Evolutionary conservation across 106 monocot genomes (phyloP), one percentile per base, ranked within the genome.

Genomic region (Apostasia ramifera): DNA sequence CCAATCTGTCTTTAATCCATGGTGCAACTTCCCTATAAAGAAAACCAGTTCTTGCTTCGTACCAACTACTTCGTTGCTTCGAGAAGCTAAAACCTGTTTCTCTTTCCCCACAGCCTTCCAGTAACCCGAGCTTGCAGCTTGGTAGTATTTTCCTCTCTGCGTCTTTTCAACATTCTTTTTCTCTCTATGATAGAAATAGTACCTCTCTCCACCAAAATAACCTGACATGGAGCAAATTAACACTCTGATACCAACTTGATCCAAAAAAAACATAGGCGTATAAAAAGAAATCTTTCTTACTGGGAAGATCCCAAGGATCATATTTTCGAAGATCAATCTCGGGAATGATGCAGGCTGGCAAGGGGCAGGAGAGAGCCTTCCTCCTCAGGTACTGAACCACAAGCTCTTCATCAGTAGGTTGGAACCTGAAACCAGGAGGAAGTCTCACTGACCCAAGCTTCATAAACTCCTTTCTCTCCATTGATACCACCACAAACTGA

Each of bases 391-490:
- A 76, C 43, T 76, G 76, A 39, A 76, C 67, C 7, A 76, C 76
- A 11, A 76, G 76, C 76, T 76, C 76, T 41, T 76, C 76, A 8
- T 76, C 76, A 26, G 76, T 76, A 0, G 76, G 76, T 1, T 69
- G 59, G 61, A 76, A 76, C 26, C 76, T 66, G 55, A 76, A 76
- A 10, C 76, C 76, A 53, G 76, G 76, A 39, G 76, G 75, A 5
- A 75, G 65, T 12, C 65, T 65, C 13, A 63, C 62, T n/a, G 45
- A n/a, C 43, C 62, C 62, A 12, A 44, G 62, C 45, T 63, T 44
- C 48, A 65, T 65, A 48, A 65, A 65, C 65, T 65, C 65, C n/a
- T 65, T 65, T 47, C 46, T 65, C 65, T 65, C 65, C 65, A 65
- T 65, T 10, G 12, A 11, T 15, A 37, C 48, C 48, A 8, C 15